phyloP scores from a whole-genome alignment of 257 asterid genomes.

The Paraleonurus japonicus region DNA sequence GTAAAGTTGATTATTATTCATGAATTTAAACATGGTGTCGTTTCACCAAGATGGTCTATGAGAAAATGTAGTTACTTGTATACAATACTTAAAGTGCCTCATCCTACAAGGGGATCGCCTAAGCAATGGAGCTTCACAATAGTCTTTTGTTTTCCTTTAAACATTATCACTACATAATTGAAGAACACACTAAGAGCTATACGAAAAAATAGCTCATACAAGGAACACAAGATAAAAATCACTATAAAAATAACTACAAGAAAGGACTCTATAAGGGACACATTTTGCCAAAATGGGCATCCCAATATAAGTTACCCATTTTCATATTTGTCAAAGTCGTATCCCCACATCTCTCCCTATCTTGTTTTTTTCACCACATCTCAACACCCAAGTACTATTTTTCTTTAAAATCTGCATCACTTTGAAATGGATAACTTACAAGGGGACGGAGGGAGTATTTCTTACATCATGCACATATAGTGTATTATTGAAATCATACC shows the following conservation, averaged over 20 bases:
- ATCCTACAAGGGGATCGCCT: neutral
- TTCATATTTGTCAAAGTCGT: no score
- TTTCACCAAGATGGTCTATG: neutral
- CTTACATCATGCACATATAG: no score
- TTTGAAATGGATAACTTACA: no score
- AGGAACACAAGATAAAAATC: neutral
- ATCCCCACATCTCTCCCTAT: no score
- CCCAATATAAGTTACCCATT: no score
- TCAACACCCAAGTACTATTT: no score
- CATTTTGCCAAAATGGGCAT: no score
- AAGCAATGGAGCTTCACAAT: neutral
- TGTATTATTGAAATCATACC: slow-evolving; percentile 48
- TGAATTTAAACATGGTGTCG: neutral
- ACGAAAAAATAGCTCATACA: neutral
- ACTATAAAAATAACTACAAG: neutral
- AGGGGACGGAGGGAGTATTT: no score
- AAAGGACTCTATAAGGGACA: neutral
- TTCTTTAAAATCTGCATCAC: no score
- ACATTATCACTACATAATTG: neutral
- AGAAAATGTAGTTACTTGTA: neutral
- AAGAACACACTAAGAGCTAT: neutral
- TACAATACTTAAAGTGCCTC: neutral
- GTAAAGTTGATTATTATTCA: neutral
- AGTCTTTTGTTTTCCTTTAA: neutral
- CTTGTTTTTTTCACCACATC: no score